These are phyloP conservation scores for Fusarium poae DNA, from an alignment of 2,329 filamentous ascomycete genomes.

Conservation along the genomic window DNA sequence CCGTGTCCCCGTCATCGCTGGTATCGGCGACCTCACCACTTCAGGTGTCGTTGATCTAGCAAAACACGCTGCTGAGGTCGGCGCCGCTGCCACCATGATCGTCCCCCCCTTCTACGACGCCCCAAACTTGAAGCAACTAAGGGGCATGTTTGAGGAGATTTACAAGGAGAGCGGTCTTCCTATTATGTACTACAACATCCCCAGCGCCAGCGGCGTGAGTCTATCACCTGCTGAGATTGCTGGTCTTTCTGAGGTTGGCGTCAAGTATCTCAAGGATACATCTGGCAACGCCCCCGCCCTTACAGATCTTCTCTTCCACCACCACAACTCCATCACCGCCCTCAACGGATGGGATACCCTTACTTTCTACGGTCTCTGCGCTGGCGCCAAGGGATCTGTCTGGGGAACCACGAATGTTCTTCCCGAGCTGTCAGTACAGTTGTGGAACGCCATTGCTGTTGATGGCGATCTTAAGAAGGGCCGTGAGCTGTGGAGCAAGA, in stretches of 20 bases:
- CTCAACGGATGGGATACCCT: slow-evolving; percentile 68
- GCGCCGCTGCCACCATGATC: slow-evolving; percentile 60
- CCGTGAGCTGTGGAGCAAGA: slow-evolving; percentile 62
- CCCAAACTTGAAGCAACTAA: slow-evolving; percentile 52
- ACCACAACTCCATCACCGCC: slow-evolving; percentile 56
- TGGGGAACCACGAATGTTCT: slow-evolving; percentile 66
- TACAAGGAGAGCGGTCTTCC: slow-evolving; percentile 57
- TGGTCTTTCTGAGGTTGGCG: slow-evolving; percentile 59
- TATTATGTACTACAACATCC: slow-evolving; percentile 66
- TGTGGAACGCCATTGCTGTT: slow-evolving; percentile 59
- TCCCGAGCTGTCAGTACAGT: slow-evolving; percentile 61
- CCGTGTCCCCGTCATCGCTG: slow-evolving; percentile 58
- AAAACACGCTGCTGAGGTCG: slow-evolving; percentile 52
- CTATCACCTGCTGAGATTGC: slow-evolving; percentile 60
- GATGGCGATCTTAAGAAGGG: slow-evolving; percentile 58
- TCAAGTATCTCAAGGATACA: slow-evolving; percentile 65
- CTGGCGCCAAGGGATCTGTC: slow-evolving; percentile 63
- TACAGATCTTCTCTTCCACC: slow-evolving; percentile 62
- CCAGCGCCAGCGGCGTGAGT: slow-evolving; percentile 59
- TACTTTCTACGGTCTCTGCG: slow-evolving; percentile 65
- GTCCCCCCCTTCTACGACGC: slow-evolving; percentile 65
- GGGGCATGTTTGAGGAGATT: slow-evolving; percentile 58
- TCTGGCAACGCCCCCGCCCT: slow-evolving; percentile 64
- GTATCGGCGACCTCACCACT: slow-evolving; percentile 60
- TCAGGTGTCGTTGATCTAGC: slow-evolving; percentile 47